phyloP scores from a whole-genome alignment of 805 yeast genomes.

The Teunomyces gatunensis region DNA sequence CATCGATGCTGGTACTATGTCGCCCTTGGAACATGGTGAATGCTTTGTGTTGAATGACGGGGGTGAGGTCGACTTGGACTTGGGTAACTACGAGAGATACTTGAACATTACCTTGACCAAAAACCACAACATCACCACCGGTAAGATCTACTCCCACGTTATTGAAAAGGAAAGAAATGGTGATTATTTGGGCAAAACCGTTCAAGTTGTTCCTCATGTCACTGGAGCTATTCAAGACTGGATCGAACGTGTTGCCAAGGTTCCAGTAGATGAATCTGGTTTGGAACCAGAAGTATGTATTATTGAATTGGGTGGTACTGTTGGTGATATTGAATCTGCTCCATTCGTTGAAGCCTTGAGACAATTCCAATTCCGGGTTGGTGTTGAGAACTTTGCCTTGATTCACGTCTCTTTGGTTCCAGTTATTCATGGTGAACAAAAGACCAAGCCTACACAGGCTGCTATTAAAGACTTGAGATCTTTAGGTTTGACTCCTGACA shows the following conservation, averaged over 20 bases:
- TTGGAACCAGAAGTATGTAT: constrained; percentile 94
- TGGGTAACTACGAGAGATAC: constrained; percentile 97
- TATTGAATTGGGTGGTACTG: constrained; percentile 98
- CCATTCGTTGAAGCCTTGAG: constrained; percentile 98
- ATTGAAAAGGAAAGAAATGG: constrained; percentile 95
- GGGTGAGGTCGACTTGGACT: constrained; percentile 97
- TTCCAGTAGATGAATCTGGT: constrained; percentile 90
- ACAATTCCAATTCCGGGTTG: constrained; percentile 98
- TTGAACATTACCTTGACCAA: constrained; percentile 87
- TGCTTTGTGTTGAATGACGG: constrained; percentile 98
- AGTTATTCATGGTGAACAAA: constrained; percentile 97
- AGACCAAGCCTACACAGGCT: constrained; percentile 99
- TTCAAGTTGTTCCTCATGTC: constrained; percentile 97
- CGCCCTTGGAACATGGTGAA: constrained; percentile 98
- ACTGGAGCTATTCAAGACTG: constrained; percentile 98
- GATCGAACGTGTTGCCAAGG: constrained; percentile 88
- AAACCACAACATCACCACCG: constrained; percentile 97
- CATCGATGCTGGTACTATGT: constrained; percentile 99
- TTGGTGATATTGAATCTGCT: constrained; percentile 98
- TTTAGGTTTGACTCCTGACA: constrained; percentile 90
- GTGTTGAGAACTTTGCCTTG: constrained; percentile 87
- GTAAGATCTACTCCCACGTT: constrained; percentile 92
- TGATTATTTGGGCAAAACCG: constrained; percentile 98
- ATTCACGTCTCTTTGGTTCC: constrained; percentile 97
- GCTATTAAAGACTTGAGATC: constrained; percentile 97